These are phyloP conservation scores for Coniochaeta sp. DNA, from an alignment of 2,329 filamentous ascomycete genomes.

Conservation along the genomic window DNA sequence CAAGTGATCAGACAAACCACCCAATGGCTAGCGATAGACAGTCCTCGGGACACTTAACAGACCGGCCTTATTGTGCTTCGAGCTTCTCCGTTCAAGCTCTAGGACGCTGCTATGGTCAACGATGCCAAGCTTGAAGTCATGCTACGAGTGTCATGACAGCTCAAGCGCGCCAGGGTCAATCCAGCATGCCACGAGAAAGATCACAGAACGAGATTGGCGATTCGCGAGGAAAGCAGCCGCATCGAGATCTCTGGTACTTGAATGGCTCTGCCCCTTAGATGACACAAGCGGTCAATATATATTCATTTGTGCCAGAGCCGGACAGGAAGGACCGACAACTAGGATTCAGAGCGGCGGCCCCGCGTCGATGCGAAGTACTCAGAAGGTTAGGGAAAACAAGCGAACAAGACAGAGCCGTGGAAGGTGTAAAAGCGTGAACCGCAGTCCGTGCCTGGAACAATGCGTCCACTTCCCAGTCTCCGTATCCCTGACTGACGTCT, in stretches of 20 bases:
- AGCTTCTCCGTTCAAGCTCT: background rate
- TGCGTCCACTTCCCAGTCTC: background rate
- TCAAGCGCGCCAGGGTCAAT: background rate
- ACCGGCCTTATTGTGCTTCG: background rate
- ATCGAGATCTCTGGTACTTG: background rate
- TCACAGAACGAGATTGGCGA: background rate
- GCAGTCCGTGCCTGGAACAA: background rate
- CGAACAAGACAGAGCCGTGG: background rate
- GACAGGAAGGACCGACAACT: background rate
- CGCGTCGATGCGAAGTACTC: background rate
- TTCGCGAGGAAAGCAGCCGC: background rate
- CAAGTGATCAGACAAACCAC: background rate
- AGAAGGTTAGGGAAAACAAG: background rate
- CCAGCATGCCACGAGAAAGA: background rate
- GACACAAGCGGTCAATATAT: background rate
- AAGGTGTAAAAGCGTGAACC: conserved; percentile 4
- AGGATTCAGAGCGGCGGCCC: background rate
- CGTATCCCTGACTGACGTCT: background rate
- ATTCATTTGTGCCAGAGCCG: background rate
- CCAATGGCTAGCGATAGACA: background rate
- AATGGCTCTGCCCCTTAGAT: background rate
- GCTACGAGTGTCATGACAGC: background rate
- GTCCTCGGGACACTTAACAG: background rate
- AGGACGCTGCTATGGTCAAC: background rate
- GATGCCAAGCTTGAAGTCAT: background rate